phyloP scores from a whole-genome alignment of 2,329 filamentous ascomycete genomes.

The Fusarium anthophilum region DNA sequence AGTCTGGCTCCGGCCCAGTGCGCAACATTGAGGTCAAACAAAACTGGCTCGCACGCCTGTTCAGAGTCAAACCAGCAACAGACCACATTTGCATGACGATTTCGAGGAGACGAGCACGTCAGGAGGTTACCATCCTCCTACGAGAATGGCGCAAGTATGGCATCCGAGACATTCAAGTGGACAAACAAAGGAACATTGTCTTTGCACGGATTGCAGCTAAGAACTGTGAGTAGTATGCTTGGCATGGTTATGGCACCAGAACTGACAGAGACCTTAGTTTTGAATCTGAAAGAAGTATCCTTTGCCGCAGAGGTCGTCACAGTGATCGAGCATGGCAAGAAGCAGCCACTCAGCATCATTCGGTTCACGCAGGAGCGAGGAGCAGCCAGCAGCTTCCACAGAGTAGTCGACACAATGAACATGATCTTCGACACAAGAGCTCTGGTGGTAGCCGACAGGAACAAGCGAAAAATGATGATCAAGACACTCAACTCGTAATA shows the following conservation, averaged over 20 bases:
- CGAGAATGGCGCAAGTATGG: constrained; percentile 84
- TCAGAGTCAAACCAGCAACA: constrained; percentile 86
- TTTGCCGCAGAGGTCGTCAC: constrained; percentile 90
- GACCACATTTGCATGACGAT: constrained; percentile 79
- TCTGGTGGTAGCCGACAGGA: constrained; percentile 74
- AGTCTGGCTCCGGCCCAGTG: constrained; percentile 50
- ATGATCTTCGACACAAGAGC: constrained; percentile 71
- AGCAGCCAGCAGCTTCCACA: constrained; percentile 89
- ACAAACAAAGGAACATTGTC: constrained; percentile 81
- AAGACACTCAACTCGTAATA: constrained; percentile 67
- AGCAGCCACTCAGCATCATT: constrained; percentile 79
- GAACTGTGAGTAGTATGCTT: constrained; percentile 72
- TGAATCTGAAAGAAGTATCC: constrained; percentile 86
- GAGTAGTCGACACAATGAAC: constrained; percentile 80
- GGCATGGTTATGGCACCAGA: not conserved
- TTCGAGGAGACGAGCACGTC: constrained; percentile 73
- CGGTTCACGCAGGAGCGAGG: constrained; percentile 90
- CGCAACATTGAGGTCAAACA: constrained; percentile 74
- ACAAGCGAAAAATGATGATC: constrained; percentile 77
- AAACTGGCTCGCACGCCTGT: constrained; percentile 89
- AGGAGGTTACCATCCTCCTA: constrained; percentile 79
- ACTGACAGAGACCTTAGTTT: constrained; percentile 61
- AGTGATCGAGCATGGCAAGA: constrained; percentile 84
- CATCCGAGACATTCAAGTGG: constrained; percentile 80
- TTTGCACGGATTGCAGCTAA: constrained; percentile 78